A percentile compares a stretch with the other conserved stretches of the same genome.
These are phyloP conservation scores for Gentiana dahurica DNA, from an alignment of 257 asterid species.

Conservation along the genomic window DNA sequence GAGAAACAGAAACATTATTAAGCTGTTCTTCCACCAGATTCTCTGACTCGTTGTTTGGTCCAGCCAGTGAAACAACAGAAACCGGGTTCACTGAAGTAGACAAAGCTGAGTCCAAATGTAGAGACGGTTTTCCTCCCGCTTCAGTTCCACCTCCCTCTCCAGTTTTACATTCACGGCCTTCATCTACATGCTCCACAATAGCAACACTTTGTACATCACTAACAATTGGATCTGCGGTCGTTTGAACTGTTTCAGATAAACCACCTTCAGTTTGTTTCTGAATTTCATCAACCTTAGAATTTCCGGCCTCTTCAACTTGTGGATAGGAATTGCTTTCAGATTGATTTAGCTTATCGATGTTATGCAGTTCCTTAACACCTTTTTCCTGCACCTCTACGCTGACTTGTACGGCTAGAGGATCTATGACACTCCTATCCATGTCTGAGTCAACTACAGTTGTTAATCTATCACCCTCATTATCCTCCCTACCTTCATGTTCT, in stretches of 20 bases:
- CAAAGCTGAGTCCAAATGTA: background rate
- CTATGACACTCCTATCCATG: conserved; percentile 5
- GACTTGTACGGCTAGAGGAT: conserved; percentile 6
- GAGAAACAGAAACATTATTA: background rate
- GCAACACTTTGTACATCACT: background rate
- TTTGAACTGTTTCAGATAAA: conserved; percentile 1
- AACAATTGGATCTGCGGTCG: background rate
- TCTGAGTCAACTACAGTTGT: conserved; percentile 1
- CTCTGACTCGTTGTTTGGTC: background rate
- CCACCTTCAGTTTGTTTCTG: conserved; percentile 9
- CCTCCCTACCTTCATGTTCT: background rate
- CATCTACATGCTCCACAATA: conserved; percentile 3
- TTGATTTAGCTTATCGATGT: conserved; percentile 1
- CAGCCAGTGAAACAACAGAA: conserved; percentile 1
- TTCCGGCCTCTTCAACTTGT: conserved; percentile 5
- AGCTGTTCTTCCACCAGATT: background rate
- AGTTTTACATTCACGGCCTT: background rate
- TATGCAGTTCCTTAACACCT: conserved; percentile 3
- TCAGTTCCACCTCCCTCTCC: background rate
- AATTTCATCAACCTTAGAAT: conserved; percentile 7
- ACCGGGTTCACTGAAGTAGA: background rate
- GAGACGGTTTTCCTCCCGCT: background rate
- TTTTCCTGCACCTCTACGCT: conserved; percentile 1
- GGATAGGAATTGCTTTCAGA: conserved; percentile 4
- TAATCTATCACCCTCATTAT: conserved; percentile 3